These are phyloP conservation scores for Phytophthora pini DNA, from an alignment of 352 stramenopile genomes.

Conservation along the genomic window DNA sequence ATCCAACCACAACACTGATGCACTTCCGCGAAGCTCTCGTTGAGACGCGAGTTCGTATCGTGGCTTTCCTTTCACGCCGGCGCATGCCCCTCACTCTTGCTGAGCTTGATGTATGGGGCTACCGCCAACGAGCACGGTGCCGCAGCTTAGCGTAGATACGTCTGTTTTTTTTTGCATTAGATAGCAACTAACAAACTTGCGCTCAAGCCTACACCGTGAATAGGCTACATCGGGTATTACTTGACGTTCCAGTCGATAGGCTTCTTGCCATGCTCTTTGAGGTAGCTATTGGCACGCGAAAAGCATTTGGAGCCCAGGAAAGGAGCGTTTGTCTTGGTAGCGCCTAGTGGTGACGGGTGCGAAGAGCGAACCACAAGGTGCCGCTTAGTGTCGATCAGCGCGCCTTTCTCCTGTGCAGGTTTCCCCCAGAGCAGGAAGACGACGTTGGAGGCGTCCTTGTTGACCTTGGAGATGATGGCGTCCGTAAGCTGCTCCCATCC, in stretches of 20 bases:
- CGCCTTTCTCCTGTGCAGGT: constrained; percentile 90
- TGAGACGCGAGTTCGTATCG: constrained; percentile 52
- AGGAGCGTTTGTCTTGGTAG: constrained; percentile 95
- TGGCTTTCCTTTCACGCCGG: constrained; percentile 56
- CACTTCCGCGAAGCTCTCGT: constrained; percentile 67
- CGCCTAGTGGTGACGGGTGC: constrained; percentile 95
- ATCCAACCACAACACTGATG: constrained; percentile 65
- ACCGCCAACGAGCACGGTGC: constrained; percentile 37
- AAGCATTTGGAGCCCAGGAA: constrained; percentile 97
- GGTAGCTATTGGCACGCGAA: constrained; percentile 82
- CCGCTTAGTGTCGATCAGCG: constrained; percentile 77
- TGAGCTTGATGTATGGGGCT: constrained; percentile 61
- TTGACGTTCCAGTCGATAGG: constrained; percentile 86
- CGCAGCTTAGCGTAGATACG: constrained; percentile 27
- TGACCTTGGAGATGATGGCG: constrained; percentile 91
- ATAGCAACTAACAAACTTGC: constrained; percentile 14
- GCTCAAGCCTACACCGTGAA: constrained; percentile 7
- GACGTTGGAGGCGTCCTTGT: constrained; percentile 79
- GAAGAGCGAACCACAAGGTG: constrained; percentile 90
- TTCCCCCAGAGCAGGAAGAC: constrained; percentile 99
- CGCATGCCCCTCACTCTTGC: constrained; percentile 53
- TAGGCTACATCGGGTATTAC: constrained; percentile 20
- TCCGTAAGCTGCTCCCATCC: constrained; percentile 99
- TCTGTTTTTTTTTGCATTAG: constrained; percentile 27
- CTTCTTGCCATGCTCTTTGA: constrained; percentile 77